These are phyloP conservation scores for Cicer cuneatum DNA, from an alignment of 306 rosid species.

Conservation along the genomic window DNA sequence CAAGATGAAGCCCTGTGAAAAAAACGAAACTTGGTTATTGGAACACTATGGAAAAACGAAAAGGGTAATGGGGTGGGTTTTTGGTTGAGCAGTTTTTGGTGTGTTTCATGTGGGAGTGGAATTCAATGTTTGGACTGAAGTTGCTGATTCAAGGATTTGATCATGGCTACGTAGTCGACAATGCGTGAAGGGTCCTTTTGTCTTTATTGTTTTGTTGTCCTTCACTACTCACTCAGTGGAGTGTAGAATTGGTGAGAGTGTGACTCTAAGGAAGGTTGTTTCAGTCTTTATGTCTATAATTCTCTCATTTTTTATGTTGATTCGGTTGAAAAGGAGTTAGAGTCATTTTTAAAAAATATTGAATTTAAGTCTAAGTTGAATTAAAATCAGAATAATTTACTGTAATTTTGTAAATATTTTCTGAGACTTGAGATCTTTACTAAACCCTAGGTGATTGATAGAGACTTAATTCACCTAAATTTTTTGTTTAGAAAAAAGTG, in stretches of 20 bases:
- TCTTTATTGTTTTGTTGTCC: constrained; percentile 73
- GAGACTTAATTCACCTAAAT: no score
- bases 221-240: constrained; percentile 61
- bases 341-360: no score
- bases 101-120: constrained; percentile 41
- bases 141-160: constrained; percentile 49
- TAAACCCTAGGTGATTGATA: no score
- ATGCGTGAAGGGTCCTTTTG: constrained; percentile 71
- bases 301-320: background rate
- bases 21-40: constrained; percentile 44
- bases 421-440: no score
- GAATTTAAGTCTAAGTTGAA: no score
- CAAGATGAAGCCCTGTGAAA: constrained; percentile 50
- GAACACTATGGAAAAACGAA: constrained; percentile 13
- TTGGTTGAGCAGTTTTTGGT: constrained; percentile 23
- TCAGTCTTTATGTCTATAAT: constrained; percentile 16
- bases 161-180: constrained; percentile 74
- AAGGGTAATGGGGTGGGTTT: constrained; percentile 38
- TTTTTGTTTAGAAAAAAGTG: background rate
- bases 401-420: no score
- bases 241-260: constrained; percentile 60
- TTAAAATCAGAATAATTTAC: no score
- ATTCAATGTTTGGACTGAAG: constrained; percentile 49
- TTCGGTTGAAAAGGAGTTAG: no score
- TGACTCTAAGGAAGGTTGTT: constrained; percentile 33